phyloP scores from a whole-genome alignment of 805 yeast species.

The Wickerhamiella slavikovae region DNA sequence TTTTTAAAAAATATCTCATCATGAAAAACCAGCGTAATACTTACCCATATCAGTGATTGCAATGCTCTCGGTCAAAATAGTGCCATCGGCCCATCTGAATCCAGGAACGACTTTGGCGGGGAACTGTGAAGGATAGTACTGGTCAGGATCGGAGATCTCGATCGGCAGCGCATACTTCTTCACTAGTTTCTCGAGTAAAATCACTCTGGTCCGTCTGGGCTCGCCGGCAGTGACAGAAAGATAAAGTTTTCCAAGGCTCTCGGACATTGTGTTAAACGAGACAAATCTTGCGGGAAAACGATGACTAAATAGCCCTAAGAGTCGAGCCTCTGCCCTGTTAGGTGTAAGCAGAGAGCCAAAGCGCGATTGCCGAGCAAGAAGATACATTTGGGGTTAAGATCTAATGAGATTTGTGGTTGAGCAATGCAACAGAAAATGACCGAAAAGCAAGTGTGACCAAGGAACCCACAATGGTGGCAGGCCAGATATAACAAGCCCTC shows the following conservation, averaged over 20 bases:
- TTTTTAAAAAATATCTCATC: conserved; percentile 14
- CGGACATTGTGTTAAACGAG: too few species aligned
- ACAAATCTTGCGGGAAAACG: too few species aligned
- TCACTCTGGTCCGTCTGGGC: conserved; percentile 9
- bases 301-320: too few species aligned
- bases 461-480: too few species aligned
- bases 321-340: too few species aligned
- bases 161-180: conserved; percentile 40
- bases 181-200: conserved; percentile 16
- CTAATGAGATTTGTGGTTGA: too few species aligned
- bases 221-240: conserved; percentile 7
- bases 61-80: conserved; percentile 3
- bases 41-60: conserved; percentile 13
- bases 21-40: conserved; percentile 13
- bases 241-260: conserved; percentile 9
- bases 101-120: conserved; percentile 41
- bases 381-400: too few species aligned
- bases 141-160: conserved; percentile 24
- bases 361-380: too few species aligned
- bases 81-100: conserved; percentile 15
- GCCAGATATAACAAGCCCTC: too few species aligned
- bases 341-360: too few species aligned
- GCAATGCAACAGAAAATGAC: too few species aligned
- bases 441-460: too few species aligned
- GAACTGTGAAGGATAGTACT: conserved; percentile 27